These are phyloP conservation scores for Sugiyamaella marilandica DNA, from an alignment of 805 yeast genomes.

Conservation along the genomic window DNA sequence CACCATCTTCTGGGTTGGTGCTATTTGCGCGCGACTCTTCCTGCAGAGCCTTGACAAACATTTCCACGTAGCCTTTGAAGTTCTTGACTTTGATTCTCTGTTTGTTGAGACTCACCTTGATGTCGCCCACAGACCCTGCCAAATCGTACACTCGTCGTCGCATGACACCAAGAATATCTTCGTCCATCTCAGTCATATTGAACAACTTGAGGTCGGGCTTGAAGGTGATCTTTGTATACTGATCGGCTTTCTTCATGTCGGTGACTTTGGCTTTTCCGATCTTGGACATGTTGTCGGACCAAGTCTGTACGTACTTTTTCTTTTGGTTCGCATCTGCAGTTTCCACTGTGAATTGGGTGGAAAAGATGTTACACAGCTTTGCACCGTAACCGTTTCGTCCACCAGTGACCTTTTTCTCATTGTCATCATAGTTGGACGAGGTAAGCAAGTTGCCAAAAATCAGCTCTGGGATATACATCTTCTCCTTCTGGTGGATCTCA, in stretches of 20 bases:
- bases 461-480: conserved; percentile 90
- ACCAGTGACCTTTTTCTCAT: conserved; percentile 93
- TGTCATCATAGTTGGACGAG: conserved; percentile 92
- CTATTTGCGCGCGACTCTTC: conserved; percentile 40
- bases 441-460: conserved; percentile 94
- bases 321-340: conserved; percentile 73
- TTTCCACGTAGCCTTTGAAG: conserved; percentile 83
- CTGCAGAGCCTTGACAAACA: conserved; percentile 75
- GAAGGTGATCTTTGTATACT: conserved; percentile 83
- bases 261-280: conserved; percentile 73
- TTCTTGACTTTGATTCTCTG: conserved; percentile 60
- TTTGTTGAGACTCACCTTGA: conserved; percentile 74
- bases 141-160: conserved; percentile 92
- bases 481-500: conserved; percentile 85
- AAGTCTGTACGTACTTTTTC: conserved; percentile 68
- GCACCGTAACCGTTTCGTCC: conserved; percentile 99
- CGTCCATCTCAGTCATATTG: conserved; percentile 78
- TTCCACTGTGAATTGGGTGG: conserved; percentile 79
- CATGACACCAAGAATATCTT: conserved; percentile 75
- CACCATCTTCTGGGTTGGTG: conserved; percentile 9
- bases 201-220: conserved; percentile 82
- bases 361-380: conserved; percentile 91
- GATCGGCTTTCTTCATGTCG: conserved; percentile 49
- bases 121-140: conserved; percentile 86
- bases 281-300: conserved; percentile 82